Evolutionary conservation across 169 alveolate genomes (phyloP).

Genomic region (Eimeria sp.): DNA sequence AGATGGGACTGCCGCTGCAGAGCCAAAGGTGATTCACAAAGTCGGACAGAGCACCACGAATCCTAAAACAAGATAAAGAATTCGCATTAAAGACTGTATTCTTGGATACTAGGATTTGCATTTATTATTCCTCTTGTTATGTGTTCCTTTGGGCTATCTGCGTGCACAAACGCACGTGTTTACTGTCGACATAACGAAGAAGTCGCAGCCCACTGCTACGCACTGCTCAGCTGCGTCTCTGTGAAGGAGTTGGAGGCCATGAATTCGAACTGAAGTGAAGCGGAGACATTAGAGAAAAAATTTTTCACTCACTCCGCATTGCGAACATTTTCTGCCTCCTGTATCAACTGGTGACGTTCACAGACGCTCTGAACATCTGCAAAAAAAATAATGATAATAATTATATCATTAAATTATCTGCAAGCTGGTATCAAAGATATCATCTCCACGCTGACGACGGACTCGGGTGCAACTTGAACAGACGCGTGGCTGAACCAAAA

Average conservation of each 20-base stretch:
- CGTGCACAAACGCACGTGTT: constrained; percentile 8
- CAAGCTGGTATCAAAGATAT: background rate
- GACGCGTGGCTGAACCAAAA: constrained; percentile 31
- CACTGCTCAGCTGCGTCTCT: constrained; percentile 75
- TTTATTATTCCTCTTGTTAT: background rate
- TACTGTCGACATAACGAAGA: constrained; percentile 62
- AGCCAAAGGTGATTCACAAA: constrained; percentile 62
- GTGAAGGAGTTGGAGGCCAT: background rate
- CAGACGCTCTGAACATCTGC: constrained; percentile 58
- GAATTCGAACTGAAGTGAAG: background rate
- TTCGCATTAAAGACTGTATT: background rate
- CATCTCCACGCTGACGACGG: background rate
- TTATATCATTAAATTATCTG: background rate
- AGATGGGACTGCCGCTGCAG: constrained; percentile 52
- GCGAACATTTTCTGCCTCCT: constrained; percentile 30
- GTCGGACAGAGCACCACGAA: constrained; percentile 48
- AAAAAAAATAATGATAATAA: background rate
- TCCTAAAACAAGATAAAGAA: background rate
- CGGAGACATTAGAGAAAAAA: background rate
- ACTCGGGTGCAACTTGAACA: constrained; percentile 64
- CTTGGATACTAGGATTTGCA: background rate
- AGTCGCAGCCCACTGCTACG: constrained; percentile 61
- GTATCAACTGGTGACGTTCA: constrained; percentile 9
- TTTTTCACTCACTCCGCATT: constrained; percentile 17
- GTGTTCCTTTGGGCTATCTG: background rate